A percentile compares a stretch with the other conserved stretches of the same genome.
Evolutionary conservation across 2,329 filamentous ascomycete genomes (phyloP).

Genomic region (Pseudogymnoascus sp.): DNA sequence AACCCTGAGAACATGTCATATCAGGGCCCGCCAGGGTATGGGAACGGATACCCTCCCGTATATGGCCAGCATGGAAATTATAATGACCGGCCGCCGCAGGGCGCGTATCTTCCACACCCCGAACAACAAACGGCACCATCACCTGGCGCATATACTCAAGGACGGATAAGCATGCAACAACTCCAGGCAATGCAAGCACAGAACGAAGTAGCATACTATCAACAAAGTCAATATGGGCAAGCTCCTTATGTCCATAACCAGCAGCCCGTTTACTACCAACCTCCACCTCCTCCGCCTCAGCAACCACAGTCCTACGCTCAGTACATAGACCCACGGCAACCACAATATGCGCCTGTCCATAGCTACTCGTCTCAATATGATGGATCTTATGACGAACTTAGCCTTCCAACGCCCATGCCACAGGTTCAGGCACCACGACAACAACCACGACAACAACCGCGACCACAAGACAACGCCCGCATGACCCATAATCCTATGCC

Average conservation of each 20-base stretch:
- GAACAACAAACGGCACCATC: conserved; percentile 8
- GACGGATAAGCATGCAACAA: conserved; percentile 17
- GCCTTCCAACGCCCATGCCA: neutral
- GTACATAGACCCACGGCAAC: conserved; percentile 24
- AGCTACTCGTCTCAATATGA: conserved; percentile 9
- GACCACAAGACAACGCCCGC: neutral
- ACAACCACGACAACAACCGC: conserved; percentile 15
- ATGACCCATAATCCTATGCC: neutral
- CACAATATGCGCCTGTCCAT: conserved; percentile 12
- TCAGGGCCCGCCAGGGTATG: conserved; percentile 21
- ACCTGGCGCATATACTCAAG: conserved; percentile 11
- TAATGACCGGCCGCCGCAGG: conserved; percentile 1
- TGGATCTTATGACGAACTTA: conserved; percentile 4
- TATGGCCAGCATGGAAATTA: conserved; percentile 5
- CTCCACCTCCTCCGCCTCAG: conserved; percentile 29
- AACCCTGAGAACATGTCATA: conserved; percentile 21
- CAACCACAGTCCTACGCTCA: conserved; percentile 28
- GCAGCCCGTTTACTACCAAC: conserved; percentile 27
- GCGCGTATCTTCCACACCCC: conserved; percentile 12
- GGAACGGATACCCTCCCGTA: conserved; percentile 17
- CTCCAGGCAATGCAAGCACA: conserved; percentile 13
- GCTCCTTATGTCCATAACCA: conserved; percentile 17
- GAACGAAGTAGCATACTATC: conserved; percentile 13
- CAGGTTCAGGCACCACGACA: conserved; percentile 12
- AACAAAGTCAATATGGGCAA: conserved; percentile 21